Base-by-base conservation (phyloP, 192 early-diverging fungal species). In the Podila minutissima region DNA sequence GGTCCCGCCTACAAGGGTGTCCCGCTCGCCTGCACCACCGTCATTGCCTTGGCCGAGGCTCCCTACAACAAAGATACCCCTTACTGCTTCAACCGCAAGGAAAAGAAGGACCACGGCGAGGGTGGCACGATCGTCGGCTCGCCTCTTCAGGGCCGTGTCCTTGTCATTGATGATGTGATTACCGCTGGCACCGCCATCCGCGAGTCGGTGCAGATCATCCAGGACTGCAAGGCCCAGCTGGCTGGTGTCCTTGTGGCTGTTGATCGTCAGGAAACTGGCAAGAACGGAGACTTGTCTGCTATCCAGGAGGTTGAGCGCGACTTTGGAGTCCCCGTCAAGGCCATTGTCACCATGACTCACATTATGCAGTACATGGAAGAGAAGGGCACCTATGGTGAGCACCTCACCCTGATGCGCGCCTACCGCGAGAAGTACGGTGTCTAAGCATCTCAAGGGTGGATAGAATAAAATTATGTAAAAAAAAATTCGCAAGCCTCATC, bases 1-100 rank as follows among this genome's bases (percentile, higher is more conserved):
- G 98, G 98, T 11, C 98, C 98, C 1, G 98, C 98, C 13, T 99
- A 99, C 91, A 99, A 99, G 89, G 98, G 97, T 50, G 96, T 99
- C 69, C 98, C 98, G 12, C 87, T 99, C 7, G 95, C 95, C 2
- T 90, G 94, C 22, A 84, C 96, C 8, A 92, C 95, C 0, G 92
- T 92, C 37, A 90, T 98, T 41, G 89, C 94, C 6, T 85, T 99
- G 63, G 87, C 90, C 19, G 83, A 74, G 35, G 85, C 66, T 22
- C 77, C 76, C 31, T 86, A 93, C 50, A 67, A 84, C 26, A 77
- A 83, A 32, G 86, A 93, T 51, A 91, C 92, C 15, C 94, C 96
- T 13, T 99, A 94, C 81, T 85, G 90, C 55, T 99, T 99, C 86
- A 98, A 99, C 89, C 90, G 98, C 75, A 99, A 99, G 86, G 98